These are phyloP conservation scores for Nowakowskiella sp. DNA, from an alignment of 192 early-diverging fungal species.

Conservation along the genomic window DNA sequence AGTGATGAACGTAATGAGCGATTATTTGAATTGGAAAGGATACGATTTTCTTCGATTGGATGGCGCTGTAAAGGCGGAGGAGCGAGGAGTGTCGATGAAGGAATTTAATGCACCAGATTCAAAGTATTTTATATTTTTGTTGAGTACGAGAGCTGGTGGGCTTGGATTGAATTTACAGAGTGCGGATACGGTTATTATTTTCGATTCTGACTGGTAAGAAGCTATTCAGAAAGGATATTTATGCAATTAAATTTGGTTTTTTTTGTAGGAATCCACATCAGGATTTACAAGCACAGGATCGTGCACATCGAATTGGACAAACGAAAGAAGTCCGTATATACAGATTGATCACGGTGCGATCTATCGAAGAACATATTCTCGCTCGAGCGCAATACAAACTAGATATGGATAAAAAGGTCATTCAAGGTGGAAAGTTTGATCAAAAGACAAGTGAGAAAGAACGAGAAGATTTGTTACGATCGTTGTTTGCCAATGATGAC, in stretches of 20 bases:
- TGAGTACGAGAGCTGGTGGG: slow-evolving; percentile 94
- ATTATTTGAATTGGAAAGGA: slow-evolving; percentile 73
- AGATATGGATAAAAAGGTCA: slow-evolving; percentile 96
- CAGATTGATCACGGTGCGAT: slow-evolving; percentile 80
- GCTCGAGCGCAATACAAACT: slow-evolving; percentile 91
- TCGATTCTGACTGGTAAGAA: slow-evolving; percentile 90
- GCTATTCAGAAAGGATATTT: slow-evolving; percentile 11
- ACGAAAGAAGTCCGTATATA: slow-evolving; percentile 95
- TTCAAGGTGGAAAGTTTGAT: slow-evolving; percentile 99
- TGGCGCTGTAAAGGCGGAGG: slow-evolving; percentile 85
- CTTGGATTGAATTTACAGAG: slow-evolving; percentile 92
- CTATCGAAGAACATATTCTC: slow-evolving; percentile 91
- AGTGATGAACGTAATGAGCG: slow-evolving; percentile 97
- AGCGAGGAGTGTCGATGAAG: slow-evolving; percentile 69
- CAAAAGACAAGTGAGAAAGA: slow-evolving; percentile 90
- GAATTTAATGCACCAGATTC: slow-evolving; percentile 77
- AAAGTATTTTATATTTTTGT: slow-evolving; percentile 77
- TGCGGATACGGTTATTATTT: slow-evolving; percentile 97
- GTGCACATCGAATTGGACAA: slow-evolving; percentile 99
- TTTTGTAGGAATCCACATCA: slow-evolving; percentile 80
- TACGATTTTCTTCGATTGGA: slow-evolving; percentile 78
- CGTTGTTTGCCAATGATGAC: slow-evolving; percentile 73
- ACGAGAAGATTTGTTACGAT: slow-evolving; percentile 81
- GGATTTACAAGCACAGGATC: slow-evolving; percentile 98
- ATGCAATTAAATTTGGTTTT: slow-evolving; percentile 8